phyloP scores from a whole-genome alignment of 306 rosid species.

The Casuarina glauca region DNA sequence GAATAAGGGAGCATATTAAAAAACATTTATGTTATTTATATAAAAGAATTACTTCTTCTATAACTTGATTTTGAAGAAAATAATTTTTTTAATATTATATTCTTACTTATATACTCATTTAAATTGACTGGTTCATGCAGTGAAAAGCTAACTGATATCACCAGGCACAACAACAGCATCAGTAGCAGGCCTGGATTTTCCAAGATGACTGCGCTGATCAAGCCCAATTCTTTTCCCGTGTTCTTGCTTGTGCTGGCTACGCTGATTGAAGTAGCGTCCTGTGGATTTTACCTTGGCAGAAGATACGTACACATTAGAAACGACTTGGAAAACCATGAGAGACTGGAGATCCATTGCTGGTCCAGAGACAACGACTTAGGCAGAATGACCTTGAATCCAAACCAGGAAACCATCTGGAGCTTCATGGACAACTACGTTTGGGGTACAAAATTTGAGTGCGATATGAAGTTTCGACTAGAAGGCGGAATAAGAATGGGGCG shows the following conservation, averaged over 20 bases:
- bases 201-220: neutral
- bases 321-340: neutral
- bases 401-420: neutral
- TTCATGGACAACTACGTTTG: neutral
- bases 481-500: neutral
- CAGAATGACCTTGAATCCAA: neutral
- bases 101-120: neutral
- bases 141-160: neutral
- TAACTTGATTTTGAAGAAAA: too few species aligned
- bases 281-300: neutral
- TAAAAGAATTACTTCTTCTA: too few species aligned
- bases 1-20: too few species aligned
- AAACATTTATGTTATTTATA: too few species aligned
- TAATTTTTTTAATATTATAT: neutral
- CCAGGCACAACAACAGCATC: neutral
- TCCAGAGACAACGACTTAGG: neutral
- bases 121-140: neutral
- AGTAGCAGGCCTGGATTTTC: neutral
- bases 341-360: constrained; percentile 1
- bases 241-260: neutral
- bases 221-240: neutral
- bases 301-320: neutral
- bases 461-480: neutral
- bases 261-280: neutral
- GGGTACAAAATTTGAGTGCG: neutral